These are phyloP conservation scores for Postia placenta DNA, from an alignment of 768 basidiomycete species.

Conservation along the genomic window DNA sequence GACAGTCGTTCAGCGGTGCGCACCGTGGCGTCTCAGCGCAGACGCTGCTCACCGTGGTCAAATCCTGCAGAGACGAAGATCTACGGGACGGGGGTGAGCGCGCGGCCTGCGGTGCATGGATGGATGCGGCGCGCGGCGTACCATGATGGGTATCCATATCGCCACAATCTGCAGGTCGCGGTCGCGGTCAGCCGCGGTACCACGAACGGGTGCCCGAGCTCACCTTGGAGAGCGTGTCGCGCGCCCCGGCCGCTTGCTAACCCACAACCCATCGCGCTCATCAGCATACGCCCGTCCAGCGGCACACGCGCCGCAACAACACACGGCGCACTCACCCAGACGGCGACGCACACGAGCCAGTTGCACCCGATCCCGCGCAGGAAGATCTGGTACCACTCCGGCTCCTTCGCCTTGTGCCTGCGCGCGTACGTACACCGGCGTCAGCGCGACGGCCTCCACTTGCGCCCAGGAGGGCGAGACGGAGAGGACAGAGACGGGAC, in stretches of 20 bases:
- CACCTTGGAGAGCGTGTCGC: slow-evolving; percentile 65
- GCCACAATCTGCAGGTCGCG: slow-evolving; percentile 39
- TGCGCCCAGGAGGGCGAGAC: not conserved
- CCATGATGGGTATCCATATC: slow-evolving; percentile 74
- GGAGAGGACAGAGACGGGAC: slow-evolving; percentile 11
- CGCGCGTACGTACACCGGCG: not conserved
- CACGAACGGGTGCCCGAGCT: too few species aligned
- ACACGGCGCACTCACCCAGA: slow-evolving; percentile 65
- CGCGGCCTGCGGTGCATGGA: too few species aligned
- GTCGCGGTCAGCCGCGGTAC: not conserved
- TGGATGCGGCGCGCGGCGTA: slow-evolving; percentile 25
- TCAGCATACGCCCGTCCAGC: too few species aligned
- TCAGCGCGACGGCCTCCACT: too few species aligned
- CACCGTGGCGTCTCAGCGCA: not conserved
- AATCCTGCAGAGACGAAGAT: slow-evolving; percentile 66
- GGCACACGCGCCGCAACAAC: too few species aligned
- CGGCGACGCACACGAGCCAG: slow-evolving; percentile 67
- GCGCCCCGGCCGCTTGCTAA: slow-evolving; percentile 68
- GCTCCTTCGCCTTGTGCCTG: slow-evolving; percentile 59
- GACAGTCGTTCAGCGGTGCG: not conserved
- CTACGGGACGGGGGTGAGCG: slow-evolving; percentile 25
- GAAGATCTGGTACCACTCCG: slow-evolving; percentile 69
- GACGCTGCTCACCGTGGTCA: slow-evolving; percentile 51
- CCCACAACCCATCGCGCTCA: too few species aligned
- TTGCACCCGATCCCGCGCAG: slow-evolving; percentile 72